Base-by-base conservation (phyloP, 23 red algal genomes). In the Gracilariopsis chorda region DNA sequence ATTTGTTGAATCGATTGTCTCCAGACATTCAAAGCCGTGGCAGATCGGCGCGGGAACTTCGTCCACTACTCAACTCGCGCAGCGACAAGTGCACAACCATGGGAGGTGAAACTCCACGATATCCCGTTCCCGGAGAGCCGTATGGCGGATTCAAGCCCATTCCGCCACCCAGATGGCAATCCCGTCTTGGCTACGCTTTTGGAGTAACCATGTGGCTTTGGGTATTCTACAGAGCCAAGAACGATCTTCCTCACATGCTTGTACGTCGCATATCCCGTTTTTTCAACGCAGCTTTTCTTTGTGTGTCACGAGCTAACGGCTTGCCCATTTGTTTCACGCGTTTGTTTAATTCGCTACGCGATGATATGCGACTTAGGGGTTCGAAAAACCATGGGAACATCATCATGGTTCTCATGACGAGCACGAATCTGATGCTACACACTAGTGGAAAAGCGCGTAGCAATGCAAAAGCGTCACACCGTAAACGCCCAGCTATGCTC, bases 231-330 rank as follows among this genome's bases (percentile, higher is more conserved):
- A 72, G 93, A 23, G 93, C 84, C 24, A 87, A 88, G 68, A 45
- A 88, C 1, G 93, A 95, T 34, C 84, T 95, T 42, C 93, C 93
- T 71, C 93, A 95, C 77, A 72, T 95, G 84, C 93, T 95, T 36
- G 93, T 92, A 92, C 16, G 88, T 82, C 23, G 19, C 10, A 7
- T 12, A n/a, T n/a, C n/a, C n/a, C n/a, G n/a, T n/a, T n/a, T n/a
- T n/a, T n/a, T n/a, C n/a, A n/a, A n/a, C n/a, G n/a, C n/a, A n/a
- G n/a, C n/a, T n/a, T n/a, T n/a, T n/a, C n/a, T n/a, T n/a, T n/a
- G n/a, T n/a, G n/a, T n/a, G n/a, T n/a, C n/a, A n/a, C n/a, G n/a
- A n/a, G n/a, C n/a, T n/a, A n/a, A n/a, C n/a, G n/a, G n/a, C n/a
- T n/a, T n/a, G n/a, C n/a, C n/a, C n/a, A n/a, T n/a, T n/a, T n/a